These are phyloP conservation scores for Aureobasidium lini DNA, from an alignment of 2,329 filamentous ascomycete species.

Conservation along the genomic window DNA sequence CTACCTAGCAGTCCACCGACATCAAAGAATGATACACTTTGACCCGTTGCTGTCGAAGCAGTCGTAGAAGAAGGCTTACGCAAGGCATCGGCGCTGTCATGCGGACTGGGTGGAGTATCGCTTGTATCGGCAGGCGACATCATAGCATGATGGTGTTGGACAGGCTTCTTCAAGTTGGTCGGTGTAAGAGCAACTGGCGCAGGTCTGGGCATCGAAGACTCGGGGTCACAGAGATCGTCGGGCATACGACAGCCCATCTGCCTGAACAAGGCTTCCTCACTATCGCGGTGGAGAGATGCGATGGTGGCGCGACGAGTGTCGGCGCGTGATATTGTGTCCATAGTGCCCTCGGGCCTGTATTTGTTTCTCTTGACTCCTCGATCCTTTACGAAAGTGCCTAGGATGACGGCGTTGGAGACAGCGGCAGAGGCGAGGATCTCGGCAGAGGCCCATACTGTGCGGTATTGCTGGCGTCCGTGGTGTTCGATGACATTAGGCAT, in stretches of 20 bases:
- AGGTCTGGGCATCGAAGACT: conserved; percentile 26
- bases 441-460: conserved; percentile 80
- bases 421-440: conserved; percentile 84
- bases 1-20: conserved; percentile 67
- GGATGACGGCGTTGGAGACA: conserved; percentile 79
- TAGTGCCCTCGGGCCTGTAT: conserved; percentile 54
- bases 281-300: conserved; percentile 61
- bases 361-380: conserved; percentile 83
- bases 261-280: conserved; percentile 82
- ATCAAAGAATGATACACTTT: conserved; percentile 64
- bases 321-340: conserved; percentile 46
- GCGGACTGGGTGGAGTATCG: neutral
- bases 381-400: conserved; percentile 89
- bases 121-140: neutral
- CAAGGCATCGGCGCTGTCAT: conserved; percentile 13
- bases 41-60: conserved; percentile 18
- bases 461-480: conserved; percentile 71
- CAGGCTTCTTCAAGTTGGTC: neutral
- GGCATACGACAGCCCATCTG: conserved; percentile 65
- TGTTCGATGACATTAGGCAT: conserved; percentile 68
- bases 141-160: neutral
- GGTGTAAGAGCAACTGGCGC: conserved; percentile 35
- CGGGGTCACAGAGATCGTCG: conserved; percentile 38
- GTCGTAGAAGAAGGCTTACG: conserved; percentile 1
- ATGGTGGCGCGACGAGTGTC: conserved; percentile 55